These are phyloP conservation scores for Haplosporangium gracile DNA, from an alignment of 192 early-diverging fungal species.

Conservation along the genomic window DNA sequence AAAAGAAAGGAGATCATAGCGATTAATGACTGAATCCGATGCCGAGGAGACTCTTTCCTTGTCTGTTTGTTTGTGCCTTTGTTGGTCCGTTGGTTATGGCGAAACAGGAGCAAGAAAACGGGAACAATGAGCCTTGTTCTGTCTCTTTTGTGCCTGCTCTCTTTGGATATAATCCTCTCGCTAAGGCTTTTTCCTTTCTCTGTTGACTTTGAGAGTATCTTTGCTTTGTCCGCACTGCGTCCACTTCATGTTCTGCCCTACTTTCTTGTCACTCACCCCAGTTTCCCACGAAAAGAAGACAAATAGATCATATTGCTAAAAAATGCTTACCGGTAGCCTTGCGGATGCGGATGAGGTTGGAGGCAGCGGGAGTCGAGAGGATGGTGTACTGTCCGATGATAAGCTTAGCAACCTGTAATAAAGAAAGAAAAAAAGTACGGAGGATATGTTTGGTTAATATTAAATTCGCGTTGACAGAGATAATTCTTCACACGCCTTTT, in stretches of 20 bases:
- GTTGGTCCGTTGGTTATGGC: neutral
- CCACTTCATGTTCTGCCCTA: neutral
- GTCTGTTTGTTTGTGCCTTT: neutral
- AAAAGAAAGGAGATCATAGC: neutral
- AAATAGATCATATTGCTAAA: neutral
- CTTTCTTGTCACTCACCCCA: neutral
- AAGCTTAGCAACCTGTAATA: constrained; percentile 77
- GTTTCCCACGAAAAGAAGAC: neutral
- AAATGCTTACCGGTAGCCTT: constrained; percentile 79
- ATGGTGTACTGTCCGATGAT: constrained; percentile 95
- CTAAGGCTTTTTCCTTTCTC: neutral
- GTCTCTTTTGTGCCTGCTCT: neutral
- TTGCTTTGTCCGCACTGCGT: neutral
- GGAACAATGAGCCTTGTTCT: neutral
- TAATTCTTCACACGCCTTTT: constrained; percentile 7
- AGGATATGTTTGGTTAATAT: neutral
- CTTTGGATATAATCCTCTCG: neutral
- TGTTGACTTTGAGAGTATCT: neutral
- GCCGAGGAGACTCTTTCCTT: neutral
- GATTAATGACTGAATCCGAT: neutral
- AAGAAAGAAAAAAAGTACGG: neutral
- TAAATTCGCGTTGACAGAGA: neutral
- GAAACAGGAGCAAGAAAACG: neutral
- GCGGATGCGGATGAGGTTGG: constrained; percentile 90
- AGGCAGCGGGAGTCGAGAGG: constrained; percentile 95